Evolutionary conservation across 352 stramenopile genomes (phyloP).

Genomic region (Pythium pyrilobum): DNA sequence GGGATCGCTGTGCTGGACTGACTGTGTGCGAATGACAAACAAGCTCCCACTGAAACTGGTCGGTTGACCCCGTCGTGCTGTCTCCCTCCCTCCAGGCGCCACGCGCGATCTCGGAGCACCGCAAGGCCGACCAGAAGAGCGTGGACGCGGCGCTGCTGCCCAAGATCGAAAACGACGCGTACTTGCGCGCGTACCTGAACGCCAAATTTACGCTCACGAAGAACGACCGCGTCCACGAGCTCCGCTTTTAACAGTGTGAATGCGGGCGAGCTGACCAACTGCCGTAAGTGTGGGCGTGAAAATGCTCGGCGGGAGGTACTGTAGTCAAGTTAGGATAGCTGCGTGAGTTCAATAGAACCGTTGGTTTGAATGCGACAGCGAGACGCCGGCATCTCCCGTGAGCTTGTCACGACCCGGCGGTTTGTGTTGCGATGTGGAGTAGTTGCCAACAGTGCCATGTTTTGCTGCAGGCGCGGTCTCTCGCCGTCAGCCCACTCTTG

Average conservation of each 20-base stretch:
- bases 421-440: too few relatives aligned
- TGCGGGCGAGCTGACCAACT: too few relatives aligned
- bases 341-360: too few relatives aligned
- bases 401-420: too few relatives aligned
- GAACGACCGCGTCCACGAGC: slow-evolving; percentile 93
- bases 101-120: slow-evolving; percentile 87
- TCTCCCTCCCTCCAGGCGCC: slow-evolving; percentile 17
- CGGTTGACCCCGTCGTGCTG: slow-evolving; percentile 11
- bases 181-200: slow-evolving; percentile 94
- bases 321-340: too few relatives aligned
- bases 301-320: too few relatives aligned
- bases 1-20: slow-evolving; percentile 43
- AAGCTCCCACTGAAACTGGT: slow-evolving; percentile 14
- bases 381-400: too few relatives aligned
- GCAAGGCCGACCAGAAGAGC: slow-evolving; percentile 95
- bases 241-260: slow-evolving; percentile 96
- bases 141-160: slow-evolving; percentile 87
- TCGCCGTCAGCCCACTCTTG: too few relatives aligned
- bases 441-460: too few relatives aligned
- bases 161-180: slow-evolving; percentile 57
- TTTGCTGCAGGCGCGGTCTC: too few relatives aligned
- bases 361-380: too few relatives aligned
- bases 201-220: slow-evolving; percentile 93
- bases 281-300: too few relatives aligned
- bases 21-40: neutral